Evolutionary conservation across 148 eudicot species (phyloP), one percentile per base, ranked within the genome.

Genomic region (Nepenthes gracilis): DNA sequence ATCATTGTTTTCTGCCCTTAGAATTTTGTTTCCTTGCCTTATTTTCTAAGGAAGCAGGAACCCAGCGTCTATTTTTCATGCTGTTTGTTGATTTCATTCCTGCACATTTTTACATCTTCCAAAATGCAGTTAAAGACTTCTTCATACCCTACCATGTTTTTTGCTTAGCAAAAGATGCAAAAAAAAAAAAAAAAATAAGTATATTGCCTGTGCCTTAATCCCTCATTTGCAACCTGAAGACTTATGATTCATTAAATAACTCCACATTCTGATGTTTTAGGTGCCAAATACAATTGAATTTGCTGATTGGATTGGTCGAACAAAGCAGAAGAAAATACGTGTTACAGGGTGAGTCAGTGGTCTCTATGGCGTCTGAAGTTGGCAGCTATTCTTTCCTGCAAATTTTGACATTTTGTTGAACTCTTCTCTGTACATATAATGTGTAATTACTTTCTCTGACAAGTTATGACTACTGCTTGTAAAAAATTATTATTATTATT

Each of bases 301-400:
- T 86, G 99, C 96, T 79, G 99, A 88, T 65, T 93, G 99, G 99
- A 88, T 88, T 65, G 96, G 96, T 67, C 77, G 96, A 65, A 93
- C 96, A 58, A 93, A 93, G 69, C 88, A 86, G 80, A 93, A 88
- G 79, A 76, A 78, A 62, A 93, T 93, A 67, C 88, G 89, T 55
- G 85, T 93, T 45, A 86, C 96, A 6, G 96, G 96, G 96, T 88
- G 70, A 76, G 93, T 77, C 54, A 60, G 62, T 53, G 40, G 47
- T 59, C 59, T 66, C 8, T 73, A 15, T 75, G 67, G 61, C 61
- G 36, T 9, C 6, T 43, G 37, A 47, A 45, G 15, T 65, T 13
- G 48, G 3, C 15, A 12, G 4, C 15, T 35, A 36, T 35, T 61
- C 32, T 55, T 45, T 54, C 6, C 6, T 43, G 13, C 11, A 49